Evolutionary conservation across 768 basidiomycete genomes (phyloP).

Genomic region (Pleurotus citrinopileatus): DNA sequence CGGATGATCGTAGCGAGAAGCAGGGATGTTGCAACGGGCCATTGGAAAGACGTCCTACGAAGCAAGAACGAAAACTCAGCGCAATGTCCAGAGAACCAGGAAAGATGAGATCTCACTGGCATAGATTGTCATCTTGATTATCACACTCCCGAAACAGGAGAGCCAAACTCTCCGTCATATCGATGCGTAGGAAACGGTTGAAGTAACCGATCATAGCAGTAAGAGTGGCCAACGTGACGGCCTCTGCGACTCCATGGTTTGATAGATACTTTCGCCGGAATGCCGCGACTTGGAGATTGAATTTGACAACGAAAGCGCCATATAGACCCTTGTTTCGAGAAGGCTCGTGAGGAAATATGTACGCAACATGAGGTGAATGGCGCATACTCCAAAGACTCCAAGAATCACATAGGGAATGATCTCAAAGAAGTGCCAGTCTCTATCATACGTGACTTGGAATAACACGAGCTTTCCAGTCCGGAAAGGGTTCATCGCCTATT

Average conservation of each 20-base stretch:
- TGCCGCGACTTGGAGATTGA: constrained; percentile 92
- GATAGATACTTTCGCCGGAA: constrained; percentile 90
- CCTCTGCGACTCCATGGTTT: constrained; percentile 84
- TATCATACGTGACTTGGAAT: constrained; percentile 96
- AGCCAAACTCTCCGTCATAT: constrained; percentile 97
- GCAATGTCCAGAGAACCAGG: constrained; percentile 12
- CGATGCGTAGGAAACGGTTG: constrained; percentile 91
- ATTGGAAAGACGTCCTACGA: constrained; percentile 79
- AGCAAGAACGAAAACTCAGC: background rate
- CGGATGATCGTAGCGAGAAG: constrained; percentile 90
- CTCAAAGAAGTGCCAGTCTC: constrained; percentile 99
- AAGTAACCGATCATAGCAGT: constrained; percentile 93
- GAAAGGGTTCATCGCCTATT: constrained; percentile 95
- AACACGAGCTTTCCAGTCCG: constrained; percentile 96
- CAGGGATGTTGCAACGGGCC: constrained; percentile 92
- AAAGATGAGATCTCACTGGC: constrained; percentile 74
- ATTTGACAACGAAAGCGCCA: constrained; percentile 95
- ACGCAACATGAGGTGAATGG: background rate
- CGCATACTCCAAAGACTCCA: constrained; percentile 88
- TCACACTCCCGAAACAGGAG: constrained; percentile 96
- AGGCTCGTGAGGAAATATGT: background rate
- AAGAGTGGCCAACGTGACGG: constrained; percentile 78
- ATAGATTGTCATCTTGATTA: constrained; percentile 90
- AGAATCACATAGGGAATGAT: constrained; percentile 95
- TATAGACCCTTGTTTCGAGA: constrained; percentile 74